These are phyloP conservation scores for Sequoiadendron giganteum DNA, from an alignment of 75 land plant species.

Conservation along the genomic window DNA sequence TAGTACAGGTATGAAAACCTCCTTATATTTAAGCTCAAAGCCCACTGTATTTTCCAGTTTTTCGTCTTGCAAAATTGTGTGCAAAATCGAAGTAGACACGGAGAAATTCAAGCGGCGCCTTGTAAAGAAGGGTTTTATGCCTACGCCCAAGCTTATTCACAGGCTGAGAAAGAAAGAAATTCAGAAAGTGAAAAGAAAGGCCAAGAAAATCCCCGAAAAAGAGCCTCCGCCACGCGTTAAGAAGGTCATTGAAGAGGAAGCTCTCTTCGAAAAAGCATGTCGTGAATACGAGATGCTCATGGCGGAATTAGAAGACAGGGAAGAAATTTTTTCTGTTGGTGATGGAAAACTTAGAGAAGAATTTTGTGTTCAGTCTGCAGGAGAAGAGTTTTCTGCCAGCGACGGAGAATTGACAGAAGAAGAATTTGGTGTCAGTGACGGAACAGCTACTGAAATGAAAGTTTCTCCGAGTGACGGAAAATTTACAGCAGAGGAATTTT, in stretches of 20 bases:
- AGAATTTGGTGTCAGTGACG: not conserved
- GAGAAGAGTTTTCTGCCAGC: not conserved
- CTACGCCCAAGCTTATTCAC: constrained; percentile 66
- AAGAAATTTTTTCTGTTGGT: not conserved
- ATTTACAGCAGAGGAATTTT: too few relatives aligned
- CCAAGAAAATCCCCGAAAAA: constrained; percentile 3
- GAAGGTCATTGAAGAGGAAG: constrained; percentile 25
- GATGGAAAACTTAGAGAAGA: not conserved
- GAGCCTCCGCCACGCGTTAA: constrained; percentile 14
- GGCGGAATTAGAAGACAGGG: constrained; percentile 9
- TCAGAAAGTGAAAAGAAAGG: constrained; percentile 39
- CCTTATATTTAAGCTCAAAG: not conserved
- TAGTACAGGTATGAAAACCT: not conserved
- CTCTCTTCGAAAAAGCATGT: constrained; percentile 22
- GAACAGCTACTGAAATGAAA: not conserved
- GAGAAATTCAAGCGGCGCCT: constrained; percentile 36
- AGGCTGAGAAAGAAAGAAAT: constrained; percentile 48
- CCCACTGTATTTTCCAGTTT: not conserved
- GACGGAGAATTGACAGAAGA: not conserved
- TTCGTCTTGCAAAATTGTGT: not conserved
- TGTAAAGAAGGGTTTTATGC: constrained; percentile 37
- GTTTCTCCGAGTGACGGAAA: too few relatives aligned
- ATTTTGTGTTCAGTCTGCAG: not conserved
- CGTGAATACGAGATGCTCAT: constrained; percentile 37
- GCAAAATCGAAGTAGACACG: constrained; percentile 15